Percentiles rank a stretch among this genome's conserved stretches.
phyloP scores from a whole-genome alignment of 805 yeast genomes.

The Starmera dryadoides region DNA sequence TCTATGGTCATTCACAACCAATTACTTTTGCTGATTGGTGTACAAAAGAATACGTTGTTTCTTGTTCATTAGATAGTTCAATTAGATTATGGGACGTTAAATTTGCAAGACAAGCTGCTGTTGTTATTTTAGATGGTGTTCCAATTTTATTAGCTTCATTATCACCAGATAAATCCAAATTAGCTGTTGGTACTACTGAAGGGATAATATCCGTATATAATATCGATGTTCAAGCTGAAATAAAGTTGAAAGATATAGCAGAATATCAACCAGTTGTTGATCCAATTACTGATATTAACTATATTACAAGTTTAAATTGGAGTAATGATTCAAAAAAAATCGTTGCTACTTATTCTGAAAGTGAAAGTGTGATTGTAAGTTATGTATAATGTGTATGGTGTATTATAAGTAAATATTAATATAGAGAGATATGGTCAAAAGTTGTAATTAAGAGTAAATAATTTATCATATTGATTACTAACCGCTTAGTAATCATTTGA shows the following conservation, averaged over 20 bases:
- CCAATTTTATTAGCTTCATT: conserved; percentile 50
- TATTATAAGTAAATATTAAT: too few species aligned
- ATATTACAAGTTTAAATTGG: conserved; percentile 29
- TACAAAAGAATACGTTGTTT: conserved; percentile 31
- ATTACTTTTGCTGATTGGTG: conserved; percentile 54
- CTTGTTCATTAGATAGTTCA: conserved; percentile 66
- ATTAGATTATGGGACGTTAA: conserved; percentile 60
- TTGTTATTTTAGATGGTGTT: conserved; percentile 36
- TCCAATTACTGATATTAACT: conserved; percentile 14
- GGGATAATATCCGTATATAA: conserved; percentile 55
- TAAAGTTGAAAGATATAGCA: conserved; percentile 10
- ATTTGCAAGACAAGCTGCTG: conserved; percentile 30
- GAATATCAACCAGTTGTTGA: conserved; percentile 18
- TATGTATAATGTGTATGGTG: neutral
- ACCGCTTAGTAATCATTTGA: too few species aligned
- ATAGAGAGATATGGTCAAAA: too few species aligned
- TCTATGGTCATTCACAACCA: conserved; percentile 52
- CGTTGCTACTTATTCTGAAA: conserved; percentile 24
- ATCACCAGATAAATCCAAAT: conserved; percentile 38
- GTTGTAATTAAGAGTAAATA: too few species aligned
- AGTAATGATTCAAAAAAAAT: conserved; percentile 18
- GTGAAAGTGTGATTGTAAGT: conserved; percentile 17
- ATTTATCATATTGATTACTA: too few species aligned
- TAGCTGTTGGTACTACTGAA: conserved; percentile 62
- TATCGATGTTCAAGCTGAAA: conserved; percentile 16